Evolutionary conservation across 78 protist species (phyloP).

Genomic region (Dictyostelium citrinum): DNA sequence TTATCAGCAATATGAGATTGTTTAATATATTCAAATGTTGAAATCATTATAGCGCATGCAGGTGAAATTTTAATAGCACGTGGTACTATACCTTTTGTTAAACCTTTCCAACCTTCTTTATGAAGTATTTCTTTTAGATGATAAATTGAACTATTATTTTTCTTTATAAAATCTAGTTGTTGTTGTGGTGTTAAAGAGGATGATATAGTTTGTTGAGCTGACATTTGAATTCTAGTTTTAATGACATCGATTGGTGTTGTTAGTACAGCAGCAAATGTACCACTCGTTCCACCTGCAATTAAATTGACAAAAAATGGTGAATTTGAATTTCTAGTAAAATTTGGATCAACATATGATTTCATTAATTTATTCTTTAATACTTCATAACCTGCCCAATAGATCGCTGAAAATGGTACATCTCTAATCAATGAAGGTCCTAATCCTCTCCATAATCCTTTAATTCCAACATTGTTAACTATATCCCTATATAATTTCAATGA

Average conservation of each 20-base stretch:
- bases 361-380: neutral
- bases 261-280: conserved; percentile 74
- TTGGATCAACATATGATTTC: neutral
- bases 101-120: conserved; percentile 76
- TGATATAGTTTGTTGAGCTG: neutral
- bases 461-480: conserved; percentile 42
- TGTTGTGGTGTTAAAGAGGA: neutral
- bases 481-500: conserved; percentile 10
- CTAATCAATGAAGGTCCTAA: conserved; percentile 79
- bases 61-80: conserved; percentile 88
- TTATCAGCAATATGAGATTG: conserved; percentile 8
- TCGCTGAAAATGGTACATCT: conserved; percentile 89
- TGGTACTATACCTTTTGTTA: conserved; percentile 81
- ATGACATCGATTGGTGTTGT: conserved; percentile 90
- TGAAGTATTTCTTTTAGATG: neutral
- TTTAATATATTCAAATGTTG: conserved; percentile 80
- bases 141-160: neutral
- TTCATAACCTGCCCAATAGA: conserved; percentile 87
- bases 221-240: conserved; percentile 85
- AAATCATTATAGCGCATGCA: conserved; percentile 90
- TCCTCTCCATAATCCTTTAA: conserved; percentile 87
- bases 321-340: neutral
- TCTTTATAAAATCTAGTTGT: neutral
- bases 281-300: conserved; percentile 80
- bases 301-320: conserved; percentile 68